Conservation (phyloP, 1,284 basidiomycete species). For the Pascua sp. region DNA sequence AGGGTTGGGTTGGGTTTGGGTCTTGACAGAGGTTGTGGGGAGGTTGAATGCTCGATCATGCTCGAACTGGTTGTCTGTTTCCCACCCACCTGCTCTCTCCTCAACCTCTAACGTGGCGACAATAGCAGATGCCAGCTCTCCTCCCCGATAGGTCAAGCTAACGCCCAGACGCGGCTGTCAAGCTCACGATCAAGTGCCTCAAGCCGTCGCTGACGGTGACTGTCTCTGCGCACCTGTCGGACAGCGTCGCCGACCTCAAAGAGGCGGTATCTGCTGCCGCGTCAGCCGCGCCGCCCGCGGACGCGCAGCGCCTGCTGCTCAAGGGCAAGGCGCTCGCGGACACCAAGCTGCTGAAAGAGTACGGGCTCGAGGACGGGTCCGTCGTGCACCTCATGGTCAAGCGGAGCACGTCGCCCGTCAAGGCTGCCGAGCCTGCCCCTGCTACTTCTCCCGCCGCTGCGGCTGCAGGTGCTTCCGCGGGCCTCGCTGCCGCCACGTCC, state of each 20-base stretch:
- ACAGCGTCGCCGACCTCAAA: slow-evolving; percentile 76
- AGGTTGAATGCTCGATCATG: too few relatives aligned
- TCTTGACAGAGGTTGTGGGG: too few relatives aligned
- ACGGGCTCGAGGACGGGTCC: slow-evolving; percentile 71
- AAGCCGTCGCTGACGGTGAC: slow-evolving; percentile 77
- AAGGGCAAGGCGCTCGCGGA: slow-evolving; percentile 90
- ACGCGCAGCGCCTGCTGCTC: slow-evolving; percentile 76
- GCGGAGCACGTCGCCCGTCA: slow-evolving; percentile 57
- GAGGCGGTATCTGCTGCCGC: slow-evolving; percentile 59
- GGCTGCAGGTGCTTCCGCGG: slow-evolving; percentile 22
- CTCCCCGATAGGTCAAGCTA: slow-evolving; percentile 1
- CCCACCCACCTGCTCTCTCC: too few relatives aligned
- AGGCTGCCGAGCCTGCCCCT: slow-evolving; percentile 14
- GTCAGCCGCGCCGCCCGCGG: slow-evolving; percentile 60
- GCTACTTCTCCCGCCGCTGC: background rate
- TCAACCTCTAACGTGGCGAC: background rate
- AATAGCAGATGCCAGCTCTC: background rate
- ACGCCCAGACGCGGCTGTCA: slow-evolving; percentile 51
- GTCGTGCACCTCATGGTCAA: slow-evolving; percentile 80
- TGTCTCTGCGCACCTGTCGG: slow-evolving; percentile 65
- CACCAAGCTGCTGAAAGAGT: slow-evolving; percentile 80
- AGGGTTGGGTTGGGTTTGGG: too few relatives aligned
- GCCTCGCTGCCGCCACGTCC: background rate
- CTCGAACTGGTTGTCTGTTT: background rate
- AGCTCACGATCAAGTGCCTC: slow-evolving; percentile 77